A percentile compares a stretch with the other conserved stretches of the same genome.
phyloP scores from a whole-genome alignment of 129 eudicot species.

The Glebionis coronaria region DNA sequence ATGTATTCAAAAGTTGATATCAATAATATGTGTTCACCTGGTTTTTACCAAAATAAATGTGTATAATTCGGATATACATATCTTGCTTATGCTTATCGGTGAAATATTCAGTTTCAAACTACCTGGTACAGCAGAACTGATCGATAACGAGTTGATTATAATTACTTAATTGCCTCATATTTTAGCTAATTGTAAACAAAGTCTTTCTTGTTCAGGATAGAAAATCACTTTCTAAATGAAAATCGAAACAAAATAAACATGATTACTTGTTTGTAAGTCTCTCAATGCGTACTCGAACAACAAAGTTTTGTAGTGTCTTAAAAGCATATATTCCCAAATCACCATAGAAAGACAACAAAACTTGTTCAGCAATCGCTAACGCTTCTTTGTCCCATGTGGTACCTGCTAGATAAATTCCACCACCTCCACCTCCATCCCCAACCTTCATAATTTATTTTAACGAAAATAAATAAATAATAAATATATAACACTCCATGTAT shows the following conservation, averaged over 20 bases:
- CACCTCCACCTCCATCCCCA: conserved; percentile 90
- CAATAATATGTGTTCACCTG: too few relatives aligned
- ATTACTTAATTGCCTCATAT: too few relatives aligned
- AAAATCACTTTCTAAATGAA: neutral
- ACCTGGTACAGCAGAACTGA: too few relatives aligned
- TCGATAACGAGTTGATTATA: too few relatives aligned
- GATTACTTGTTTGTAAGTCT: conserved; percentile 83
- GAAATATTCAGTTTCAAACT: too few relatives aligned
- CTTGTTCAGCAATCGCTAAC: conserved; percentile 31
- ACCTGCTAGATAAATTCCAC: conserved; percentile 80
- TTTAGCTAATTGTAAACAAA: too few relatives aligned
- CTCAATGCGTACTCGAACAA: conserved; percentile 82
- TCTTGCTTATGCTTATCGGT: too few relatives aligned
- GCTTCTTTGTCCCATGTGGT: conserved; percentile 87
- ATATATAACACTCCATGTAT: neutral
- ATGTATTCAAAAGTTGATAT: too few relatives aligned
- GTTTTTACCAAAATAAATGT: too few relatives aligned
- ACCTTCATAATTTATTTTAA: conserved; percentile 5
- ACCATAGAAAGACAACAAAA: conserved; percentile 56
- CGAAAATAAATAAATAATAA: neutral
- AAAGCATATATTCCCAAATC: conserved; percentile 86
- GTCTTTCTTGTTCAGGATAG: neutral
- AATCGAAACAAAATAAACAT: neutral
- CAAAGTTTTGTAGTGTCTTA: conserved; percentile 58
- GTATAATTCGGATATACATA: too few relatives aligned